These are phyloP conservation scores for Bocquillonia castaneifolia DNA, from an alignment of 441 rosid genomes.

Conservation along the genomic window DNA sequence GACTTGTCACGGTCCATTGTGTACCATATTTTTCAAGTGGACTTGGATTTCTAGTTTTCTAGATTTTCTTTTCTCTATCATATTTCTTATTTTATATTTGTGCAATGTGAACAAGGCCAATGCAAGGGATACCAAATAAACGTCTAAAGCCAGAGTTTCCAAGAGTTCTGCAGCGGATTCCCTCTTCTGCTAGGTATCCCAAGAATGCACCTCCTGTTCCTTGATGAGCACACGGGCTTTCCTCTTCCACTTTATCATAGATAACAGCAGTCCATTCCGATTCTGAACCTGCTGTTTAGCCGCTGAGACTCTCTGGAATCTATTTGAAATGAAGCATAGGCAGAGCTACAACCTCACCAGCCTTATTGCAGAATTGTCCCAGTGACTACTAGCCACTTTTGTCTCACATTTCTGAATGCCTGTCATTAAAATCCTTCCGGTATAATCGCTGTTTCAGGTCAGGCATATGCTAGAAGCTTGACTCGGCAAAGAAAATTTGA, in stretches of 20 bases:
- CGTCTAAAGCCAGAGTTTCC: slow-evolving; percentile 73
- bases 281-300: slow-evolving; percentile 14
- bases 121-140: slow-evolving; percentile 65
- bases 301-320: not conserved
- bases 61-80: not conserved
- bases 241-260: slow-evolving; percentile 10
- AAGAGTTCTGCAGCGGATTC: slow-evolving; percentile 57
- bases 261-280: slow-evolving; percentile 14
- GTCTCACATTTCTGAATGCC: slow-evolving; percentile 4
- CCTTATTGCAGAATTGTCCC: slow-evolving; percentile 17
- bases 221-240: slow-evolving; percentile 21
- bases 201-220: slow-evolving; percentile 58
- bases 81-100: slow-evolving; percentile 18
- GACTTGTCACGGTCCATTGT: not conserved
- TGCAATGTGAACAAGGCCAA: slow-evolving; percentile 38
- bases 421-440: not conserved
- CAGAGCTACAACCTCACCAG: not conserved
- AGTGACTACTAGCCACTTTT: slow-evolving; percentile 15
- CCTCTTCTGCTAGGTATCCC: slow-evolving; percentile 73
- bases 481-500: not conserved
- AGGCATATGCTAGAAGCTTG: slow-evolving; percentile 14
- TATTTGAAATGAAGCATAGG: slow-evolving; percentile 13
- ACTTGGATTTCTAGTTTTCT: not conserved
- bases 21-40: not conserved
- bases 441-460: slow-evolving; percentile 8